phyloP scores from a whole-genome alignment of 139 green algal genomes.

The Trebouxia sp. region DNA sequence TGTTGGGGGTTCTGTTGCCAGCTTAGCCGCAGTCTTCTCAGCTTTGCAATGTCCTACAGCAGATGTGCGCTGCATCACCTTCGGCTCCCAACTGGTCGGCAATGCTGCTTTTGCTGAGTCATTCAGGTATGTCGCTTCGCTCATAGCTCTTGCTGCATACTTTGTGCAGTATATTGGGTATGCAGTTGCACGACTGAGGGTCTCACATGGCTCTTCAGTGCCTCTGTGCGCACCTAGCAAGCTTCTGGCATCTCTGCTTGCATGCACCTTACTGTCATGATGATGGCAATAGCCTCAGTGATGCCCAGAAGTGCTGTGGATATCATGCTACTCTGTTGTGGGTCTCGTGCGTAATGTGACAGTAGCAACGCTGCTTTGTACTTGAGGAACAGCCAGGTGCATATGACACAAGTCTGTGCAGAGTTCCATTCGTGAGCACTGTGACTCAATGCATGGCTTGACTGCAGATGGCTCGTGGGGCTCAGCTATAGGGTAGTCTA shows the following conservation, averaged over 20 bases:
- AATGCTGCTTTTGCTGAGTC: conserved; percentile 14
- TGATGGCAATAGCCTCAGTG: not conserved
- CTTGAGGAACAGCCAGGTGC: not conserved
- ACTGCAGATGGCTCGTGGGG: conserved; percentile 25
- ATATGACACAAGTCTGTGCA: not conserved
- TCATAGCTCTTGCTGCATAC: not conserved
- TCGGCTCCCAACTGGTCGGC: conserved; percentile 35
- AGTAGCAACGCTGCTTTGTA: not conserved
- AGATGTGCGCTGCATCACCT: conserved; percentile 38
- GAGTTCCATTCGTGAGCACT: not conserved
- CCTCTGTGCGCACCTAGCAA: not conserved
- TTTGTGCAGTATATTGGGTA: not conserved
- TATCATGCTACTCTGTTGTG: not conserved
- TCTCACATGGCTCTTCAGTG: too few species aligned
- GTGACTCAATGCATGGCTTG: not conserved
- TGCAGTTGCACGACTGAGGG: too few species aligned
- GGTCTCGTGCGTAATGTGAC: not conserved
- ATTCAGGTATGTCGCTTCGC: not conserved
- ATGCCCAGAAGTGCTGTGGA: not conserved
- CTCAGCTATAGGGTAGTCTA: conserved; percentile 18
- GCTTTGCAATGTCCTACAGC: conserved; percentile 30
- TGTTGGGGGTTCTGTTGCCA: conserved; percentile 28
- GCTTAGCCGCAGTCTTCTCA: conserved; percentile 29
- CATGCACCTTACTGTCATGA: not conserved
- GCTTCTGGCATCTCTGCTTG: not conserved